Conservation (phyloP, 2,329 filamentous ascomycete species). For the Tolypocladium inflatum region DNA sequence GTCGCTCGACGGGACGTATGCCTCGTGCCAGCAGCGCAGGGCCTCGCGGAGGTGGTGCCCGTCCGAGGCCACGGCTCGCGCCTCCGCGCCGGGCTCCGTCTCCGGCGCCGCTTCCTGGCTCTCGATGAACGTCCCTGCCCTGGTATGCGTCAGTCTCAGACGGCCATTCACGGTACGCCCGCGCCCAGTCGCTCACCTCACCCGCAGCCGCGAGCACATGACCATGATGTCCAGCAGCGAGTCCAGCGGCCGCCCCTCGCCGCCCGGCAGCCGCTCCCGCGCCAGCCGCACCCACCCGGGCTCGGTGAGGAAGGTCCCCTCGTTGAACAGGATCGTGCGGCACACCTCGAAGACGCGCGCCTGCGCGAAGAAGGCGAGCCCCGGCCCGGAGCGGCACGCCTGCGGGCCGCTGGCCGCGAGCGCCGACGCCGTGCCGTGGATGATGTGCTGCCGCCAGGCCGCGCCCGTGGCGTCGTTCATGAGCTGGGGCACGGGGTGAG, state of each 20-base stretch:
- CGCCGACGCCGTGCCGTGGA: slow-evolving; percentile 3
- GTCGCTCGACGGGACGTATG: background rate
- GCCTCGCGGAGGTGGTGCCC: background rate
- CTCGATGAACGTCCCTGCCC: background rate
- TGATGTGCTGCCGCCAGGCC: slow-evolving; percentile 4
- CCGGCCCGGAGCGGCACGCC: background rate
- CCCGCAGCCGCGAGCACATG: slow-evolving; percentile 18
- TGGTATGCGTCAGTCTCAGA: background rate
- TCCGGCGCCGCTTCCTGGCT: background rate
- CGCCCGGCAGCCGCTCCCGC: background rate
- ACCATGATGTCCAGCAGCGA: slow-evolving; percentile 20
- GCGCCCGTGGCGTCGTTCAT: slow-evolving; percentile 4
- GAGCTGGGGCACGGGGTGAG: background rate
- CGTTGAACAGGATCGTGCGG: slow-evolving; percentile 20
- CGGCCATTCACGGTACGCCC: background rate
- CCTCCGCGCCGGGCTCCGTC: background rate
- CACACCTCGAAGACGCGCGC: slow-evolving; percentile 20
- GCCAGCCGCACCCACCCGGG: slow-evolving; percentile 11
- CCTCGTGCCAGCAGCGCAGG: background rate
- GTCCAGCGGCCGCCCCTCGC: slow-evolving; percentile 7
- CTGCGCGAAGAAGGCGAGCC: slow-evolving; percentile 7
- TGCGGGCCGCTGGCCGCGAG: slow-evolving; percentile 2
- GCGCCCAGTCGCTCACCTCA: slow-evolving; percentile 11
- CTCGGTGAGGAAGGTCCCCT: slow-evolving; percentile 6
- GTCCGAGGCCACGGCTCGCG: background rate